Evolutionary conservation across 2,329 filamentous ascomycete species (phyloP).

Genomic region (Aaosphaeria arxii): DNA sequence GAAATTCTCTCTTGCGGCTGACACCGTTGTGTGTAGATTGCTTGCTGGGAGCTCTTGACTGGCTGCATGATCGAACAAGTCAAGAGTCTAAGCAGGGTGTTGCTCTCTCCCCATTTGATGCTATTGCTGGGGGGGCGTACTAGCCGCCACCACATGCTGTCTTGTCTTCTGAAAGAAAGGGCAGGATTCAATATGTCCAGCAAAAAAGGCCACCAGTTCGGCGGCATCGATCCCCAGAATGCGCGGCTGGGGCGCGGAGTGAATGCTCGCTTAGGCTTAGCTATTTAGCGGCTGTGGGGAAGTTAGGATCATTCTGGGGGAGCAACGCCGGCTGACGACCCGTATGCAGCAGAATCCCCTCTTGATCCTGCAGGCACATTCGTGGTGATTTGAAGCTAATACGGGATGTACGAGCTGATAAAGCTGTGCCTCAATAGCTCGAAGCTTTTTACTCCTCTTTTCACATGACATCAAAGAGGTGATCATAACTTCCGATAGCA

Average conservation of each 20-base stretch:
- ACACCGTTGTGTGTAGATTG: constrained; percentile 1
- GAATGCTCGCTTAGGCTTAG: constrained; percentile 4
- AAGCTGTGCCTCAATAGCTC: too few species aligned
- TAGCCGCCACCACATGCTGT: too few species aligned
- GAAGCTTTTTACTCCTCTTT: too few species aligned
- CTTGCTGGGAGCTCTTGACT: neutral
- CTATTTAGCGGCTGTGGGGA: constrained; percentile 3
- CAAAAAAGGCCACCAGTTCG: too few species aligned
- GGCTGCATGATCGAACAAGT: neutral
- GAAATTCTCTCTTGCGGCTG: constrained; percentile 7
- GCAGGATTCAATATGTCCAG: too few species aligned
- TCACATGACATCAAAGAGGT: too few species aligned
- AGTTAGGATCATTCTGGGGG: constrained; percentile 6
- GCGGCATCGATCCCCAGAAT: neutral
- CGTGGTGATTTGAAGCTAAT: neutral
- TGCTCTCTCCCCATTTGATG: too few species aligned
- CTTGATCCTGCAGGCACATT: constrained; percentile 2
- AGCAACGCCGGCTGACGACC: neutral
- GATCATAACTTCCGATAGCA: too few species aligned
- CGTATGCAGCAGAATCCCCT: neutral
- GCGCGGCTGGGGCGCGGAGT: constrained; percentile 7
- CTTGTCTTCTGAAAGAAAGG: too few species aligned
- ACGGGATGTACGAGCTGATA: neutral
- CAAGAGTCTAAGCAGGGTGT: too few species aligned
- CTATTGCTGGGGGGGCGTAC: too few species aligned